Evolutionary conservation across 177 flowering plant species (phyloP).

Genomic region (Vitis hybrid): DNA sequence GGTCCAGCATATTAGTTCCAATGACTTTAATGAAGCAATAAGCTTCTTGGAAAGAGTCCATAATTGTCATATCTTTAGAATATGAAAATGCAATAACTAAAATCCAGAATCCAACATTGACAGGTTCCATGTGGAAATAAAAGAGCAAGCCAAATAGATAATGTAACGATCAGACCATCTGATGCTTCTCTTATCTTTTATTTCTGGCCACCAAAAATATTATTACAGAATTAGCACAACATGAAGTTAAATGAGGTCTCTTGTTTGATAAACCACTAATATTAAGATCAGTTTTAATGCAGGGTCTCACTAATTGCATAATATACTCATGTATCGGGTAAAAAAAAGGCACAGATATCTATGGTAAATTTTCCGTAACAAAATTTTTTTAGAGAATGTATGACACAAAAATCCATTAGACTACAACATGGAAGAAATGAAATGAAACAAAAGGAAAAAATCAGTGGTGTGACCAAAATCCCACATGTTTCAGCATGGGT

Average conservation of each 20-base stretch:
- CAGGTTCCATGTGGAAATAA: no score
- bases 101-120: no score
- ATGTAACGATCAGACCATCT: no score
- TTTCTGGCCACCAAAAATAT: no score
- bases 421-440: neutral
- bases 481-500: neutral
- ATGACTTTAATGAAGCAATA: no score
- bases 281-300: neutral
- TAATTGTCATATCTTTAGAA: no score
- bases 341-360: neutral
- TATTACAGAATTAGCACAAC: no score
- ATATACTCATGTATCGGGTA: neutral
- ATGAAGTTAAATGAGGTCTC: neutral
- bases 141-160: no score
- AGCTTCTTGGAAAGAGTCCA: no score
- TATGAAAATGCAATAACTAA: no score
- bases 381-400: neutral
- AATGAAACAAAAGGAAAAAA: neutral
- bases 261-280: neutral
- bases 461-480: neutral
- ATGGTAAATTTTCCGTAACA: neutral
- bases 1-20: neutral
- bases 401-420: neutral
- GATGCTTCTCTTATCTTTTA: no score
- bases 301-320: neutral